phyloP scores from a whole-genome alignment of 2,329 filamentous ascomycete species.

The Dendryphion nanum region DNA sequence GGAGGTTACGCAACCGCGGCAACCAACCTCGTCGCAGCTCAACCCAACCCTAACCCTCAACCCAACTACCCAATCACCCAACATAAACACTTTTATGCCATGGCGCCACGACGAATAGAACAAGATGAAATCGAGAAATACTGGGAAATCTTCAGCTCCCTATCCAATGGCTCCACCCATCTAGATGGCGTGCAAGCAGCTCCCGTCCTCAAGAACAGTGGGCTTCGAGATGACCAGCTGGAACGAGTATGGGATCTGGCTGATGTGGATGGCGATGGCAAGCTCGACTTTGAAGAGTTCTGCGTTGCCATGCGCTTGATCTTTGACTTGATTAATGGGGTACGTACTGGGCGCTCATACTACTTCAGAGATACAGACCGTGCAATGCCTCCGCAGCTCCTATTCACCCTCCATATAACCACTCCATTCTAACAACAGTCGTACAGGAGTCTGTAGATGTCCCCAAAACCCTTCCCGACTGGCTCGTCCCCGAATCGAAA shows the following conservation, averaged over 20 bases:
- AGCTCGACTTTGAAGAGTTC: constrained; percentile 98
- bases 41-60: not conserved
- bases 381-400: no score
- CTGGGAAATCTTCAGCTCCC: constrained; percentile 75
- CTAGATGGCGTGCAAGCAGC: constrained; percentile 70
- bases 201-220: constrained; percentile 70
- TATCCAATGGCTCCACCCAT: constrained; percentile 62
- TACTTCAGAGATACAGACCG: no score
- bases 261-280: constrained; percentile 95
- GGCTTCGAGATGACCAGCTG: constrained; percentile 77
- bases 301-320: constrained; percentile 98
- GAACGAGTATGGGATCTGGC: constrained; percentile 96
- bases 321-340: constrained; percentile 94
- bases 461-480: constrained; percentile 82
- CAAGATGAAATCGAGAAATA: constrained; percentile 75
- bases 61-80: not conserved
- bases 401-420: not conserved
- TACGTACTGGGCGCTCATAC: no score
- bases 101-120: constrained; percentile 58
- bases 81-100: constrained; percentile 13
- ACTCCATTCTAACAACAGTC: not conserved
- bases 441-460: constrained; percentile 76
- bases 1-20: no score
- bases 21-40: no score
- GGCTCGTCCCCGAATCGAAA: constrained; percentile 87